These are phyloP conservation scores for Mycena chlorophos DNA, from an alignment of 768 basidiomycete species.

Conservation along the genomic window DNA sequence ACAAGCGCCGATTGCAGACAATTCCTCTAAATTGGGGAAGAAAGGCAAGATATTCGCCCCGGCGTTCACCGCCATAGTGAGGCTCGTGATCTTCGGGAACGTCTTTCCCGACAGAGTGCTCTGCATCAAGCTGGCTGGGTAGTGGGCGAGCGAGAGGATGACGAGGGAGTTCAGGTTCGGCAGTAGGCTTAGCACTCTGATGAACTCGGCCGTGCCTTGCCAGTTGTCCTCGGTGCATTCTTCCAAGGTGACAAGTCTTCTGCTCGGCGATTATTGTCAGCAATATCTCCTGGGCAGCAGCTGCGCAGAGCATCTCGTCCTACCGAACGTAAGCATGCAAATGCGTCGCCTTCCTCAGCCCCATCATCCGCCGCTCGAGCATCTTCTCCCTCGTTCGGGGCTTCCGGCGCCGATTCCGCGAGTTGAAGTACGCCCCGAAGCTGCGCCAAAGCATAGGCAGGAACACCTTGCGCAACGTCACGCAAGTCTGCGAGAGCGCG, in stretches of 20 bases:
- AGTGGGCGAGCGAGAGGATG: background rate
- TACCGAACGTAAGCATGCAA: background rate
- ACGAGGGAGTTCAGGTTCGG: background rate
- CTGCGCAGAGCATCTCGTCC: background rate
- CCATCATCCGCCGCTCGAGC: background rate
- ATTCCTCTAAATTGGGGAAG: no score
- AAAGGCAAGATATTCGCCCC: no score
- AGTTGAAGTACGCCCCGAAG: background rate
- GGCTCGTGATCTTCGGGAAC: background rate
- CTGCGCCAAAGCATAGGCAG: background rate
- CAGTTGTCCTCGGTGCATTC: background rate
- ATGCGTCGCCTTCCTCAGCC: background rate
- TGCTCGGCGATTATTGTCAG: no score
- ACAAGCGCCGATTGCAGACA: no score
- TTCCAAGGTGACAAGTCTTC: background rate
- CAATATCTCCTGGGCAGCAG: no score
- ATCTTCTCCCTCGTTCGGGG: background rate
- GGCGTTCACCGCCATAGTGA: background rate
- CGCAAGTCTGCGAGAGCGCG: background rate
- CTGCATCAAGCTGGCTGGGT: background rate
- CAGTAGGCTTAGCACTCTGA: background rate
- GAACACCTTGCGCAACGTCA: background rate
- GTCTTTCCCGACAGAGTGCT: background rate
- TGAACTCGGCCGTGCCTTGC: background rate
- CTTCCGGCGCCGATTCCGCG: background rate